Conservation (phyloP, 148 eudicot genomes). For the Fagopyrum esculentum region DNA sequence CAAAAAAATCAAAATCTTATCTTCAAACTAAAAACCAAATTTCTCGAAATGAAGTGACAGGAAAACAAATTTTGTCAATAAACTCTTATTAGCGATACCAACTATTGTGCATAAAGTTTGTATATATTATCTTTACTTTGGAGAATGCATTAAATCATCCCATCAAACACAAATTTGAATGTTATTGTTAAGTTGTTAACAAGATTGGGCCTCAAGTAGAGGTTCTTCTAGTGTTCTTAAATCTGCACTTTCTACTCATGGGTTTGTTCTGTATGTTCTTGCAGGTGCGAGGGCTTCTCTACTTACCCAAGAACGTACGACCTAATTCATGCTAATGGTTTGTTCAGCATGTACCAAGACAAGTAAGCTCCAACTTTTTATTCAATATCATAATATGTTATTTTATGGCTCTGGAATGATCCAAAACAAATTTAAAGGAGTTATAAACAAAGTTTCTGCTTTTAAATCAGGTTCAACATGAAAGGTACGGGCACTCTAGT, state of each 20-base stretch:
- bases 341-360: slow-evolving; percentile 66
- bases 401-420: neutral
- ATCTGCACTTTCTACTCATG: neutral
- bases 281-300: slow-evolving; percentile 76
- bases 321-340: slow-evolving; percentile 55
- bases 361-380: slow-evolving; percentile 38
- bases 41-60: neutral
- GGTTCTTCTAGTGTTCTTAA: too few species aligned
- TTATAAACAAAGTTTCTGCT: neutral
- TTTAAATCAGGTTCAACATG: neutral
- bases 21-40: neutral
- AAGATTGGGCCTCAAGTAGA: too few species aligned
- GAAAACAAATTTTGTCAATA: neutral
- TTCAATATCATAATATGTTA: neutral
- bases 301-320: slow-evolving; percentile 83
- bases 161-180: too few species aligned
- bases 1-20: neutral
- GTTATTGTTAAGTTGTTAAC: too few species aligned
- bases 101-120: neutral
- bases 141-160: neutral
- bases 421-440: neutral
- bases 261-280: neutral
- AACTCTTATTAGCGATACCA: neutral
- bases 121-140: too few species aligned
- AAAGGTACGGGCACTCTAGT: too few species aligned